Percentiles rank a stretch among this genome's conserved stretches.
phyloP scores from a whole-genome alignment of 2,329 filamentous ascomycete genomes.

The Aspergillus sp. region DNA sequence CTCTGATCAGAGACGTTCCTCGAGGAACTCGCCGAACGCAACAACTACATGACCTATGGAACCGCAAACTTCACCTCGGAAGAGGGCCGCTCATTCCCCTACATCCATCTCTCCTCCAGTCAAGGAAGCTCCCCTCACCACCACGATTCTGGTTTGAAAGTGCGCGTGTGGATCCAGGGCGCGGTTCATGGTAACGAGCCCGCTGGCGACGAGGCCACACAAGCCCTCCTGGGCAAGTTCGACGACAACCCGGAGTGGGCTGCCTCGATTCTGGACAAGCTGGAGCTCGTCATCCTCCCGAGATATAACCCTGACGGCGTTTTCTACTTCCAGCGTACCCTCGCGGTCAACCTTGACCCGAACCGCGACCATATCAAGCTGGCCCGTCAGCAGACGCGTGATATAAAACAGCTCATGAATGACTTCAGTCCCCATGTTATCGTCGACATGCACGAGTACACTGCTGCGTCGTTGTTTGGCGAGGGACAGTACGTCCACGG shows the following conservation, averaged over 20 bases:
- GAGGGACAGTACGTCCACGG: slow-evolving; percentile 3
- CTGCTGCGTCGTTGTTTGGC: not conserved
- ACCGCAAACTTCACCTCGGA: slow-evolving; percentile 6
- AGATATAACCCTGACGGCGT: slow-evolving; percentile 5
- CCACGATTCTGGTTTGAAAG: not conserved
- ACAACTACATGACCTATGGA: slow-evolving; percentile 4
- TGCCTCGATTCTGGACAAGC: not conserved
- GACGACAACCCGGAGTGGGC: slow-evolving; percentile 1
- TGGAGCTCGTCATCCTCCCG: slow-evolving; percentile 2
- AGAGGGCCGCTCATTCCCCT: slow-evolving; percentile 5
- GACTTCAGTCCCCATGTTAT: slow-evolving; percentile 1
- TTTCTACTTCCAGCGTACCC: slow-evolving; percentile 6
- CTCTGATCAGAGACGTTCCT: slow-evolving; percentile 1
- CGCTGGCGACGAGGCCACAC: slow-evolving; percentile 6
- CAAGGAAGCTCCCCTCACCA: not conserved
- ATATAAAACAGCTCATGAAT: slow-evolving; percentile 6
- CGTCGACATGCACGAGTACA: slow-evolving; percentile 7
- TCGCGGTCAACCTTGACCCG: slow-evolving; percentile 3
- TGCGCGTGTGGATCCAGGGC: slow-evolving; percentile 8
- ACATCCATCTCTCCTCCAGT: not conserved
- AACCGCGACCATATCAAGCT: slow-evolving; percentile 9
- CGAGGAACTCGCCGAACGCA: slow-evolving; percentile 2
- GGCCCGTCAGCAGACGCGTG: slow-evolving; percentile 3
- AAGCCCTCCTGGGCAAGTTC: slow-evolving; percentile 5
- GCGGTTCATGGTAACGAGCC: slow-evolving; percentile 7